Evolutionary conservation across 106 monocot species (phyloP).

Genomic region (Allium cepa): DNA sequence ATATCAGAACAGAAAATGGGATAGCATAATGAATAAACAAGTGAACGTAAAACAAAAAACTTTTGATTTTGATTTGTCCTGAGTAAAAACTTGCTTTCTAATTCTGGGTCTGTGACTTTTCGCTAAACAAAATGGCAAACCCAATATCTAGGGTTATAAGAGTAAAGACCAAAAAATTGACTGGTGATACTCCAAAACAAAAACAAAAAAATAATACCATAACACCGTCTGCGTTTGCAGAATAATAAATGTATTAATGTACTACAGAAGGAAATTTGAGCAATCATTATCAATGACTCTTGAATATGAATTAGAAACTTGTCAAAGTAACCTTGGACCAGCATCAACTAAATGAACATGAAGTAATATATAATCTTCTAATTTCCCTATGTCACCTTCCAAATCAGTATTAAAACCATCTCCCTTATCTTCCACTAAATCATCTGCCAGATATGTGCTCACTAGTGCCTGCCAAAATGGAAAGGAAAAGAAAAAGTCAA

Average conservation of each 20-base stretch:
- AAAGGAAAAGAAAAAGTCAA: not conserved
- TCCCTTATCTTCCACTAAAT: conserved; percentile 43
- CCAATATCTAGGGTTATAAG: too few species aligned
- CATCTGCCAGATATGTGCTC: conserved; percentile 82
- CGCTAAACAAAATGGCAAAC: too few species aligned
- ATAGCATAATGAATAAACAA: not conserved
- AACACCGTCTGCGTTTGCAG: not conserved
- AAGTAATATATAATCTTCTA: not conserved
- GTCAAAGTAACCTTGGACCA: not conserved
- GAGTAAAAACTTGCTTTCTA: too few species aligned
- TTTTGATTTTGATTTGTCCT: not conserved
- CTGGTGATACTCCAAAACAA: too few species aligned
- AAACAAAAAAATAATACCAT: too few species aligned
- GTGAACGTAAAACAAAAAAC: not conserved
- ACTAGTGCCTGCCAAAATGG: conserved; percentile 56
- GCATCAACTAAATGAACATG: not conserved
- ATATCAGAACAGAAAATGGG: too few species aligned
- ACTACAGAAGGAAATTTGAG: too few species aligned
- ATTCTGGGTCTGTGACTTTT: too few species aligned
- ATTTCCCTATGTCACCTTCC: conserved; percentile 10
- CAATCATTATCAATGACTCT: too few species aligned
- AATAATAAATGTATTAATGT: not conserved
- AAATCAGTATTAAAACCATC: conserved; percentile 3
- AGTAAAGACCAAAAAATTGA: too few species aligned
- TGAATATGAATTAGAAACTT: too few species aligned